phyloP scores from a whole-genome alignment of 1,139 yeast species.

The Taiozyma sp. region DNA sequence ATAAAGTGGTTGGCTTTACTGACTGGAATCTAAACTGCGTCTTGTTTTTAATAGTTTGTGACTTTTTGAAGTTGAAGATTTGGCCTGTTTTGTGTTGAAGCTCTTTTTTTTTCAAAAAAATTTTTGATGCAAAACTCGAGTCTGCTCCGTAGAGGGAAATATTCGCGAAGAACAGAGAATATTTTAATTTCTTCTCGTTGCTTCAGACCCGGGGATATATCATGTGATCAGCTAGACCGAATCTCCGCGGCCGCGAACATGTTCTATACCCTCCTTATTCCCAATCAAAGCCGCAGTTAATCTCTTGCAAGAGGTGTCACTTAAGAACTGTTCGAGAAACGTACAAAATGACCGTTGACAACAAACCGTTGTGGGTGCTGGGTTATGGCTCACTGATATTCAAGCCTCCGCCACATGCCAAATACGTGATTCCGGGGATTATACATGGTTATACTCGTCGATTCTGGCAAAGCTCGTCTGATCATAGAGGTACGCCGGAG shows the following conservation, averaged over 20 bases:
- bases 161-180: not conserved
- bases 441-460: slow-evolving; percentile 72
- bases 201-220: not conserved
- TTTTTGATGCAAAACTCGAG: not conserved
- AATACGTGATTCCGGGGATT: slow-evolving; percentile 63
- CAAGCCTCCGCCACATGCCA: slow-evolving; percentile 81
- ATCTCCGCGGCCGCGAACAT: not conserved
- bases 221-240: not conserved
- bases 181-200: too few relatives aligned
- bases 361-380: slow-evolving; percentile 64
- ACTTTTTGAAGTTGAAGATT: not conserved
- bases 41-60: not conserved
- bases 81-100: not conserved
- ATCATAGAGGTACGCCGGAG: slow-evolving; percentile 86
- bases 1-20: not conserved
- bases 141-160: not conserved
- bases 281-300: not conserved
- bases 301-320: too few relatives aligned
- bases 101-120: not conserved
- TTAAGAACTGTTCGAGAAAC: not conserved
- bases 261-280: not conserved
- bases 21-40: not conserved
- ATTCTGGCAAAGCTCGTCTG: slow-evolving; percentile 89
- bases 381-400: slow-evolving; percentile 90
- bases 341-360: slow-evolving; percentile 1